Evolutionary conservation across 2,329 filamentous ascomycete genomes (phyloP), one percentile per base, ranked within the genome.

Genomic region (Clarireedia hainanense): DNA sequence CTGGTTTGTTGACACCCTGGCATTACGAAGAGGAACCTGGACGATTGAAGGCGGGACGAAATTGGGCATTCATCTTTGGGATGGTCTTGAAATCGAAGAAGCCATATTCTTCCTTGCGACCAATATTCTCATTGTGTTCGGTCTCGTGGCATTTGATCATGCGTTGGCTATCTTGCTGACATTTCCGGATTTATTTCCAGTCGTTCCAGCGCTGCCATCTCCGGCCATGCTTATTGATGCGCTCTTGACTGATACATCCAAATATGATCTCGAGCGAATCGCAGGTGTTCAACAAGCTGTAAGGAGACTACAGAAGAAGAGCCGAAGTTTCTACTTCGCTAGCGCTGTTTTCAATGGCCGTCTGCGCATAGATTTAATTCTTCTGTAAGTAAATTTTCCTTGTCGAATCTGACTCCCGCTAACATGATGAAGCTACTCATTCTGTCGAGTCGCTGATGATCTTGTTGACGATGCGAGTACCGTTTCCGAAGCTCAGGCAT

Each of bases 391-490:
- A 12, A 14, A n/a, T 9, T 3, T 15, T 12, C 20, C n/a, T 17
- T 6, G 20, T 20, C 30, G 27, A 27, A 17, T 17, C n/a, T 4
- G 30, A 24, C 24, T 4, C 10, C 24, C 23, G 20, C 45, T 68
- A 39, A 68, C 49, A 4, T 12, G 2, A n/a, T 23, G 7, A 43
- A 80, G 78, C 4, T 89, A 89, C 65, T 86, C 85, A 0, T 89
- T 88, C 66, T 90, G 86, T 63, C 77, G 86, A 10, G 80, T 88
- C 9, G 85, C 85, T 1, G 87, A 90, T 66, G 86, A 90, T 63
- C 73, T 90, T 4, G 79, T 90, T 7, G 86, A 90, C 61, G 79
- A 88, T 57, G 80, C 86, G 0, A 63, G 71, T 1, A 75, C 74
- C 1, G 66, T 73, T 1, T 65, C 72, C 0, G 80, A 84, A 61